A percentile compares a stretch with the other conserved stretches of the same genome.
These are phyloP conservation scores for Claviceps monticola DNA, from an alignment of 2,329 filamentous ascomycete species.

Conservation along the genomic window DNA sequence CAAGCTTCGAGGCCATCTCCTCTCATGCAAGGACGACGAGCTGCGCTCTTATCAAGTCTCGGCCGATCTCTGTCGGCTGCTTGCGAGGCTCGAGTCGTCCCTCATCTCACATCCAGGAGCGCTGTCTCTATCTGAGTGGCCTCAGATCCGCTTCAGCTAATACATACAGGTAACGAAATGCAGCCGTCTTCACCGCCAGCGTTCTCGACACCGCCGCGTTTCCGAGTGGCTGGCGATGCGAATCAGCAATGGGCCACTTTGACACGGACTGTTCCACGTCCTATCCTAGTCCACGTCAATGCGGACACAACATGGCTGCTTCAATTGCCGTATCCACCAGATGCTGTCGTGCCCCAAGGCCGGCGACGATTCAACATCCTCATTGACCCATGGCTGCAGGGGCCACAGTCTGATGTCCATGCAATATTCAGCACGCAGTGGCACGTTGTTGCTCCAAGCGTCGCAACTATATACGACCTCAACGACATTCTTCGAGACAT, in stretches of 20 bases:
- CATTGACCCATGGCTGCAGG: slow-evolving; percentile 51
- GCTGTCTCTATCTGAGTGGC: not conserved
- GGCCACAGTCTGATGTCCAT: slow-evolving; percentile 48
- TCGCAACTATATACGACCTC: slow-evolving; percentile 41
- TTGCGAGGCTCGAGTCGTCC: not conserved
- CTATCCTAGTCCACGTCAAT: slow-evolving; percentile 49
- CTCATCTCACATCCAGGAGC: not conserved
- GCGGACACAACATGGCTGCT: slow-evolving; percentile 55
- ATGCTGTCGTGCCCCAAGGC: slow-evolving; percentile 24
- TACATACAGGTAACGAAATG: not conserved
- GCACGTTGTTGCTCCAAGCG: slow-evolving; percentile 40
- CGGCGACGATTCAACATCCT: slow-evolving; percentile 48
- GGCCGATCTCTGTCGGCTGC: not conserved
- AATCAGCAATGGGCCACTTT: slow-evolving; percentile 9
- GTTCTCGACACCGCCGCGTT: not conserved
- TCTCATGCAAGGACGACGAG: not conserved
- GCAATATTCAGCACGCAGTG: slow-evolving; percentile 53
- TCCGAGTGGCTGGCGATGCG: slow-evolving; percentile 8
- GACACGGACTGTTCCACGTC: slow-evolving; percentile 12
- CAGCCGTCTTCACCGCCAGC: not conserved
- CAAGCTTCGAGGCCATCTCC: not conserved
- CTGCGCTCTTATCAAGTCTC: not conserved
- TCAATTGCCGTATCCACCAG: slow-evolving; percentile 43
- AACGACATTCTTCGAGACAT: slow-evolving; percentile 35
- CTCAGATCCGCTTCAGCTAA: not conserved